Conservation (phyloP, 805 yeast genomes). For the Saturnispora saitoi region DNA sequence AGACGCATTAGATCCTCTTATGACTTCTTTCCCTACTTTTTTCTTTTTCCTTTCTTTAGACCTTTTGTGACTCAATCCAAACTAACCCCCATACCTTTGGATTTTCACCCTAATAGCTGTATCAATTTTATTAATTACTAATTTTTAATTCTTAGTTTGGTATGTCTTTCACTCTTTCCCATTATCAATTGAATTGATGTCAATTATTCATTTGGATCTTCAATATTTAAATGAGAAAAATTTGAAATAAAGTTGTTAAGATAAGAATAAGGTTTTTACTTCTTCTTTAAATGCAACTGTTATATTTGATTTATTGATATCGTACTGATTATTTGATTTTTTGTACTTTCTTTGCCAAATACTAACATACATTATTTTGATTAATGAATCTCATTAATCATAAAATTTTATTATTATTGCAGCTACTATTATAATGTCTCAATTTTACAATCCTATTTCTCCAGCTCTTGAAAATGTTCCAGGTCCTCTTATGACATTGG, state of each 20-base stretch:
- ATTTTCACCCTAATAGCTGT: conserved; percentile 5
- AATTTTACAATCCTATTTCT: conserved; percentile 69
- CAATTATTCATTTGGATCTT: not conserved
- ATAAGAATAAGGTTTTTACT: too few relatives aligned
- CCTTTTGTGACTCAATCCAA: conserved; percentile 9
- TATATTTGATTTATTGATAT: too few relatives aligned
- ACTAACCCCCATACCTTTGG: conserved; percentile 9
- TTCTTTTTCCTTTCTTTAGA: conserved; percentile 7
- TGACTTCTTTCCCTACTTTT: conserved; percentile 1
- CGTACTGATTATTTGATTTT: too few relatives aligned
- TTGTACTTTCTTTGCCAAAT: too few relatives aligned
- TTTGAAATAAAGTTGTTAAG: not conserved
- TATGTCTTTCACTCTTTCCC: not conserved
- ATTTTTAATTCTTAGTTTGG: not conserved
- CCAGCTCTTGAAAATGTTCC: conserved; percentile 83
- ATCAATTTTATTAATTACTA: not conserved
- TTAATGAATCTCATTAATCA: not conserved
- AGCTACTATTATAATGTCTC: conserved; percentile 3
- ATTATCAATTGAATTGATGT: not conserved
- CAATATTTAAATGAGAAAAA: not conserved
- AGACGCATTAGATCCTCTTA: conserved; percentile 1
- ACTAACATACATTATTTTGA: not conserved
- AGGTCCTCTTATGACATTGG: conserved; percentile 78
- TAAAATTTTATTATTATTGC: not conserved
- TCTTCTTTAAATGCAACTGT: too few relatives aligned